A percentile compares a stretch with the other conserved stretches of the same genome.
Conservation (phyloP, 768 basidiomycete species). For the Suillus weaverae region DNA sequence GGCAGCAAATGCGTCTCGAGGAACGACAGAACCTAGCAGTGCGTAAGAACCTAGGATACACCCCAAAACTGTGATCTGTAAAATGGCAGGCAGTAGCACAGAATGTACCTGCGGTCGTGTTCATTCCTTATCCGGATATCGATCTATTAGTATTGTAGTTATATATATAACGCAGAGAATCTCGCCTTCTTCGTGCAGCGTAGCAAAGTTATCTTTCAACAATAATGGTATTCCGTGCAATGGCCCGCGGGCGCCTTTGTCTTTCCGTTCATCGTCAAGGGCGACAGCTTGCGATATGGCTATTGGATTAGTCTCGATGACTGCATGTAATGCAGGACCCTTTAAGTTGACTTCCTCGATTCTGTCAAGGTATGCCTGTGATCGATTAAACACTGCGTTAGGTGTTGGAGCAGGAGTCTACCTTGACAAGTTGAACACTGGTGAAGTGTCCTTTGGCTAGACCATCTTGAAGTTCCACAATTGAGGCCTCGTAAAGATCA, state of each 20-base stretch:
- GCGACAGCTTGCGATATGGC: slow-evolving; percentile 53
- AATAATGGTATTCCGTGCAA: slow-evolving; percentile 56
- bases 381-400: neutral
- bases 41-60: slow-evolving; percentile 16
- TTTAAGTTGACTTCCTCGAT: slow-evolving; percentile 69
- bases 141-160: neutral
- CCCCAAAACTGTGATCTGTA: neutral
- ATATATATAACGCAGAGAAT: neutral
- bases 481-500: neutral
- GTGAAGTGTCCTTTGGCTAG: neutral
- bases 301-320: slow-evolving; percentile 56
- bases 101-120: neutral
- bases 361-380: slow-evolving; percentile 62
- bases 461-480: neutral
- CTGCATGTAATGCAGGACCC: slow-evolving; percentile 56
- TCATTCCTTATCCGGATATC: neutral
- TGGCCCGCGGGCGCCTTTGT: slow-evolving; percentile 40
- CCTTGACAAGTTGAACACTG: neutral
- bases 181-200: slow-evolving; percentile 20
- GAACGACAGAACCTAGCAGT: slow-evolving; percentile 12
- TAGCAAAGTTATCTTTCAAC: slow-evolving; percentile 43
- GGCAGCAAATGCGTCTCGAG: slow-evolving; percentile 34
- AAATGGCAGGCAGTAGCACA: neutral
- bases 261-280: slow-evolving; percentile 46
- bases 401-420: neutral